A percentile compares a stretch with the other conserved stretches of the same genome.
Evolutionary conservation across 331 rosid genomes (phyloP).

Genomic region (Rhamnella rubrinervis): DNA sequence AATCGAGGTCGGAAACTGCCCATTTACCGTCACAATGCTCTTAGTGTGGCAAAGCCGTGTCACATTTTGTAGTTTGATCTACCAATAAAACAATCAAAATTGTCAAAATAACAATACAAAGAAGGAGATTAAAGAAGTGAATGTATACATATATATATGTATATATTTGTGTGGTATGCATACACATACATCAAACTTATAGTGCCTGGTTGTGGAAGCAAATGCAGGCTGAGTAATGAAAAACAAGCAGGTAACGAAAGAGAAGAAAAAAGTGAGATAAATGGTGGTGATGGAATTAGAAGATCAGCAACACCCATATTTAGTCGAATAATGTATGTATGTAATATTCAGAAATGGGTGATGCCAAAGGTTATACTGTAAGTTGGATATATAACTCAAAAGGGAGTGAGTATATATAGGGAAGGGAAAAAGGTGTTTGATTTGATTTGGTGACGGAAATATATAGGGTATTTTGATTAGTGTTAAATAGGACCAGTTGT

Average conservation of each 20-base stretch:
- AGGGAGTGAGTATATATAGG: too few relatives aligned
- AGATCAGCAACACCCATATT: slow-evolving; percentile 37
- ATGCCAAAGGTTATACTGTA: too few relatives aligned
- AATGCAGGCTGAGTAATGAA: slow-evolving; percentile 32
- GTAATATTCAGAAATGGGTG: too few relatives aligned
- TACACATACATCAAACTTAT: slow-evolving; percentile 42
- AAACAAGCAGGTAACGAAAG: slow-evolving; percentile 10
- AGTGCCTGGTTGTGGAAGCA: slow-evolving; percentile 35
- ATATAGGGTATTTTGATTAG: not conserved
- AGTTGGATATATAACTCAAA: too few relatives aligned
- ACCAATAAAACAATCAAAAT: not conserved
- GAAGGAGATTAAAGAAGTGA: not conserved
- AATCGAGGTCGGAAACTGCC: slow-evolving; percentile 65
- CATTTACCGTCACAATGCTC: slow-evolving; percentile 62
- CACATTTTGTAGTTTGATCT: slow-evolving; percentile 51
- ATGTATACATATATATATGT: too few relatives aligned
- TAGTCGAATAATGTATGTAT: not conserved
- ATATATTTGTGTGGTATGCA: too few relatives aligned
- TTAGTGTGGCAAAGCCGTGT: slow-evolving; percentile 61
- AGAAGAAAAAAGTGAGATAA: slow-evolving; percentile 21
- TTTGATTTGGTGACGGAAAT: not conserved
- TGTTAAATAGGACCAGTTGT: slow-evolving; percentile 31
- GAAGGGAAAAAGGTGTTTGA: too few relatives aligned
- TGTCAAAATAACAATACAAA: too few relatives aligned
- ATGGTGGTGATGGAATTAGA: slow-evolving; percentile 17